A percentile compares a stretch with the other conserved stretches of the same genome.
phyloP scores from a whole-genome alignment of 352 stramenopile species.

The Phytophthora ramorum region DNA sequence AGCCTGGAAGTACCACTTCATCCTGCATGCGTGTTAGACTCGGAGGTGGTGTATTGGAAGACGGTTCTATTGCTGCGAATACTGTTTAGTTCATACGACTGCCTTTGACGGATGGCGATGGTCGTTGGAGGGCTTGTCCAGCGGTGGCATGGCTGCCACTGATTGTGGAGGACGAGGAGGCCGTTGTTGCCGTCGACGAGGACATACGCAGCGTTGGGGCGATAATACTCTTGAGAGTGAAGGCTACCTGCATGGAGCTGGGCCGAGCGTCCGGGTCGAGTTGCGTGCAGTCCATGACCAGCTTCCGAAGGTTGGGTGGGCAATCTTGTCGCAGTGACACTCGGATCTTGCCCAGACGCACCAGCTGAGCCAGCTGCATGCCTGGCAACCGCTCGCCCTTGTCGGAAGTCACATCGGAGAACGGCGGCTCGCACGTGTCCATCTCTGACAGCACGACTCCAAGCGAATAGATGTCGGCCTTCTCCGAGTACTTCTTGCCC shows the following conservation, averaged over 20 bases:
- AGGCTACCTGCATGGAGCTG: conserved; percentile 76
- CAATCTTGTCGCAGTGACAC: conserved; percentile 67
- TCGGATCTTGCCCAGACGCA: conserved; percentile 59
- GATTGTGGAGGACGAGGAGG: conserved; percentile 21
- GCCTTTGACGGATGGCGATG: conserved; percentile 14
- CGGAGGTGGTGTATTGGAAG: not conserved
- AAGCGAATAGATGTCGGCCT: conserved; percentile 90
- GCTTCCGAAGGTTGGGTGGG: conserved; percentile 53
- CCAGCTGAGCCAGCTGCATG: conserved; percentile 78
- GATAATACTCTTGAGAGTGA: conserved; percentile 80
- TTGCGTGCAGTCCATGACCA: conserved; percentile 68
- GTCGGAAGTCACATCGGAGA: conserved; percentile 53
- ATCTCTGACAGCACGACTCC: conserved; percentile 86
- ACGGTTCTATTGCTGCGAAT: conserved; percentile 1
- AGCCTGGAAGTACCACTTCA: too few species aligned
- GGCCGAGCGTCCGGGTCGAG: conserved; percentile 67
- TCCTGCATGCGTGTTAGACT: too few species aligned
- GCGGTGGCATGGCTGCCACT: conserved; percentile 17
- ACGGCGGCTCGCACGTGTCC: conserved; percentile 72
- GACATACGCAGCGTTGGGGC: conserved; percentile 50
- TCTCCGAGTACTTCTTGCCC: conserved; percentile 86
- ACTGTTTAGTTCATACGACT: conserved; percentile 14
- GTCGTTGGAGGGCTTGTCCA: conserved; percentile 17
- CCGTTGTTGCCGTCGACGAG: conserved; percentile 32
- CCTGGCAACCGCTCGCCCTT: conserved; percentile 59